Evolutionary conservation across 208 protist genomes (phyloP), one percentile per base, ranked within the genome.

Genomic region (Trypanosoma brucei): DNA sequence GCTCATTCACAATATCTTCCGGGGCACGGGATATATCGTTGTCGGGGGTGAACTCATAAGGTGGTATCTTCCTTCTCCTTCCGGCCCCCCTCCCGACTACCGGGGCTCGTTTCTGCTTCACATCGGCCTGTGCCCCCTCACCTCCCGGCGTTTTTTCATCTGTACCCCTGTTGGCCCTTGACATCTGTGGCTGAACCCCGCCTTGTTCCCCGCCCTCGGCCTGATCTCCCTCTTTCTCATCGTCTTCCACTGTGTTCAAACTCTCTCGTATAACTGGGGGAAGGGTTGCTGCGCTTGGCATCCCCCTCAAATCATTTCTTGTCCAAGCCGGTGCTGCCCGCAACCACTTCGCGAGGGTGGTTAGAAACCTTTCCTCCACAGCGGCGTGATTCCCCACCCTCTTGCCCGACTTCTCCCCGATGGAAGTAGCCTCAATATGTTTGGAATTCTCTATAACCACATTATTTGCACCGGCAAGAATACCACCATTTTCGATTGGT

Each of bases 381-480:
- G 31, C 6, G 50, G 7, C n/a, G n/a, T n/a, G 6, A n/a, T 7
- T n/a, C 50, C 6, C n/a, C 9, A 31, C 6, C 30, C 6, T 8
- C 50, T 8, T 54, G 6, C 30, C 30, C 11, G 30, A 33, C 50
- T 54, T 54, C 9, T n/a, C 22, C 50, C 6, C 6, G 9, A 8
- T 54, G 56, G 6, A n/a, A 3, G 13, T 14, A 4, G 2, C 37
- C 3, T 52, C 55, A 37, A 55, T 2, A 7, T 30, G 2, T 46
- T 42, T 62, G 40, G 38, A 38, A 1, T 39, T 40, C 1, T 57
- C 60, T 11, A 73, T 9, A 38, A 38, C 46, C 0, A 63, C 68
- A 36, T 66, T 57, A 51, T 73, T 59, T 6, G 35, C 11, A 1
- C 68, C 68, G 1, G 55, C 61, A 3, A 73, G 30, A 44, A 73